Conservation (phyloP, 768 basidiomycete species). For the Suillus tomentosus region DNA sequence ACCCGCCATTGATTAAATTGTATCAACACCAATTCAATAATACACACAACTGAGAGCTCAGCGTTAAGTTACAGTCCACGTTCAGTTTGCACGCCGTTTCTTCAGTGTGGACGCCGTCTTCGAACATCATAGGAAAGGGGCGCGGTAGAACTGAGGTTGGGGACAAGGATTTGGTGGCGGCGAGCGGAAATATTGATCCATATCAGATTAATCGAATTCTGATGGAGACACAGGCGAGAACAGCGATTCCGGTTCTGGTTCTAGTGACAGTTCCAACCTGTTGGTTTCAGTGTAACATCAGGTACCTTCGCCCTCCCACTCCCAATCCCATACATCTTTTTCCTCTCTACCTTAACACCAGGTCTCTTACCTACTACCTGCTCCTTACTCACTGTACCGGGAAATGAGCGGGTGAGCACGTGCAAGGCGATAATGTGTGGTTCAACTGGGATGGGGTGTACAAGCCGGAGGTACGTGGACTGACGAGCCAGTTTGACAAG, state of each 20-base stretch:
- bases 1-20: background rate
- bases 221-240: slow-evolving; percentile 43
- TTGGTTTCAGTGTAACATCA: background rate
- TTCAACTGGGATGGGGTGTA: slow-evolving; percentile 79
- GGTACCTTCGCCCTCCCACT: slow-evolving; percentile 11
- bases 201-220: slow-evolving; percentile 69
- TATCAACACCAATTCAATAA: background rate
- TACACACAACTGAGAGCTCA: background rate
- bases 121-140: slow-evolving; percentile 21
- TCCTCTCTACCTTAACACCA: slow-evolving; percentile 73
- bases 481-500: too few species aligned
- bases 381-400: slow-evolving; percentile 58
- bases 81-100: too few species aligned
- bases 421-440: slow-evolving; percentile 94
- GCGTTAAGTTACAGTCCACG: too few species aligned
- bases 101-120: slow-evolving; percentile 22
- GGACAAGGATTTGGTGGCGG: background rate
- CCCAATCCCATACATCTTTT: slow-evolving; percentile 58
- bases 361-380: slow-evolving; percentile 44
- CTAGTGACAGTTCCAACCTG: background rate
- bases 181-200: slow-evolving; percentile 71
- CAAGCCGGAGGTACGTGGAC: too few species aligned
- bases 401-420: slow-evolving; percentile 86
- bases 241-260: slow-evolving; percentile 9
- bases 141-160: background rate